Evolutionary conservation across 208 protist species (phyloP).

Genomic region (Leishmania amazonensis): DNA sequence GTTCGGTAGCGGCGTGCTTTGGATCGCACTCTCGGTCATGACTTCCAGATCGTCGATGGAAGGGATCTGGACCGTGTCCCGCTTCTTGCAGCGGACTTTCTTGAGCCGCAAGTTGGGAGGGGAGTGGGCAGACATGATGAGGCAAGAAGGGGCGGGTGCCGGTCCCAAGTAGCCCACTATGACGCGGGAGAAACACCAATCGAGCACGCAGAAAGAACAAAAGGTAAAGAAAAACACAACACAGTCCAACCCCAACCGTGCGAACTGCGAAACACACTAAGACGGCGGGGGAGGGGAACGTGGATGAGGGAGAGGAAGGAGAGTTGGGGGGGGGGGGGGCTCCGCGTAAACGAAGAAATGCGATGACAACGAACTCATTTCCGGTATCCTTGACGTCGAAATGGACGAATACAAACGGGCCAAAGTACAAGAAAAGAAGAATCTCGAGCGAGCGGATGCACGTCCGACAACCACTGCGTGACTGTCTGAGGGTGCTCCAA

Average conservation of each 20-base stretch:
- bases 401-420: not conserved
- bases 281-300: not conserved
- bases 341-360: not conserved
- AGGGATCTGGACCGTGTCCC: constrained; percentile 60
- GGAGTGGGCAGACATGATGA: constrained; percentile 17
- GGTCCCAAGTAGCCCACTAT: not conserved
- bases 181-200: not conserved
- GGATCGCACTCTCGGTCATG: constrained; percentile 41
- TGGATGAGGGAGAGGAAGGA: not conserved
- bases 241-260: not conserved
- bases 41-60: constrained; percentile 57
- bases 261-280: not conserved
- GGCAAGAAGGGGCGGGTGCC: not conserved
- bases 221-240: not conserved
- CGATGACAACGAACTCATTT: not conserved
- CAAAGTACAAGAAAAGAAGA: not conserved
- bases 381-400: not conserved
- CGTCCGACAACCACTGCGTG: not conserved
- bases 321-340: not conserved
- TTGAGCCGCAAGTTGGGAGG: constrained; percentile 29
- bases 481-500: not conserved
- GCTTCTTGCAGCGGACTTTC: constrained; percentile 56
- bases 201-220: not conserved
- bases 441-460: not conserved
- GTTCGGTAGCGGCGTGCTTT: constrained; percentile 35